Percentiles rank a stretch among this genome's conserved stretches.
Conservation (phyloP, 2,329 filamentous ascomycete species). For the Davidsoniella eucalypti region DNA sequence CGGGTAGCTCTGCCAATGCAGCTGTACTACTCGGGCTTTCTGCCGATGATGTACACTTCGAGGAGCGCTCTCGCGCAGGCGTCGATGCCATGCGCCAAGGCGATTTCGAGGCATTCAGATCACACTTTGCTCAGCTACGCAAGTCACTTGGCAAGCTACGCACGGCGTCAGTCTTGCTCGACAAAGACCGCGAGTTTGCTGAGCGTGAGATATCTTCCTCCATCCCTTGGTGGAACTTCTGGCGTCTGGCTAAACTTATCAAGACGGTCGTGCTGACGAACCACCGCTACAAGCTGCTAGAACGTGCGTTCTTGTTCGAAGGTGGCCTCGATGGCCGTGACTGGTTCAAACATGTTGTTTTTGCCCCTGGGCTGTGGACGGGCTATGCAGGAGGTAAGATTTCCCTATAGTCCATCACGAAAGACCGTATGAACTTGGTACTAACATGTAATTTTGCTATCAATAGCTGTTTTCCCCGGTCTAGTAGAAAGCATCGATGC, state of each 20-base stretch:
- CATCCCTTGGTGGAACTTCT: constrained; percentile 66
- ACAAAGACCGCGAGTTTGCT: constrained; percentile 27
- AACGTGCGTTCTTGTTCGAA: constrained; percentile 62
- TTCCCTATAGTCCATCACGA: neutral
- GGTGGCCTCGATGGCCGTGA: constrained; percentile 59
- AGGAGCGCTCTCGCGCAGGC: constrained; percentile 16
- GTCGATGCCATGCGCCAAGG: constrained; percentile 17
- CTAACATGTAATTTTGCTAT: constrained; percentile 12
- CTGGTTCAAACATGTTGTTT: constrained; percentile 95
- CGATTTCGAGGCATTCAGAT: constrained; percentile 24
- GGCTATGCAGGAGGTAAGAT: constrained; percentile 63
- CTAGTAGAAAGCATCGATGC: constrained; percentile 45
- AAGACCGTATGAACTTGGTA: constrained; percentile 11
- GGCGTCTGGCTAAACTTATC: constrained; percentile 47
- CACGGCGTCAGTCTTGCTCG: constrained; percentile 27
- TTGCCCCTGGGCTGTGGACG: constrained; percentile 81
- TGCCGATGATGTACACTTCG: constrained; percentile 19
- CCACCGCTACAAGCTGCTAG: constrained; percentile 66
- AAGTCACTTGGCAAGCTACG: constrained; percentile 23
- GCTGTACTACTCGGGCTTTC: constrained; percentile 13
- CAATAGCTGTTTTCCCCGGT: constrained; percentile 42
- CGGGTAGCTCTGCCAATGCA: constrained; percentile 3
- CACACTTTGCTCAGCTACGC: constrained; percentile 24
- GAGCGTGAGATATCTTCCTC: constrained; percentile 29
- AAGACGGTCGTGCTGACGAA: constrained; percentile 53